Evolutionary conservation across 2,329 filamentous ascomycete species (phyloP), one percentile per base, ranked within the genome.

Genomic region (Byssochlamys sp.): DNA sequence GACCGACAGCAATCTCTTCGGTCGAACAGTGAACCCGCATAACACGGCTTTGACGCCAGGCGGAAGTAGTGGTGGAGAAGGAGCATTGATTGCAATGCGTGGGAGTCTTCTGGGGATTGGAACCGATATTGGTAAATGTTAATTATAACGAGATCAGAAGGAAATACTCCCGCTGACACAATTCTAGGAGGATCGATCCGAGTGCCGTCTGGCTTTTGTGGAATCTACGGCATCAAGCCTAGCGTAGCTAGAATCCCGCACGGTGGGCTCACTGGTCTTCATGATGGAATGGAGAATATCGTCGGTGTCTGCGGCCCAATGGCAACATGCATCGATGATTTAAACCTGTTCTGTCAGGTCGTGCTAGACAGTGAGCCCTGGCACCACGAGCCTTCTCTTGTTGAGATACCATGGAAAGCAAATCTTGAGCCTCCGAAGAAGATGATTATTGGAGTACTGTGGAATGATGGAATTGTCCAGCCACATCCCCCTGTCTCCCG

Each of bases 401-500:
- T 51, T 24, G 49, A 51, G 49, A 26, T 51, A 6, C 49, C 49
- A 26, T 51, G 49, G 49, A 59, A 56, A 26, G 25, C 24, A 28
- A 9, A 26, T 7, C 19, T 26, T n/a, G 49, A 51, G 7, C 5
- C 49, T 7, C 49, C 49, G 33, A 54, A 48, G 26, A 33, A 53
- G 26, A 14, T 56, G 7, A 7, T 35, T 14, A 52, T 50, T 5
- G 35, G 45, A 11, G 49, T 87, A 19, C 72, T 86, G 65, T 82
- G 78, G 77, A 72, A 83, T 65, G 85, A 87, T 65, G 80, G 78
- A 10, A 75, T 85, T 50, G 83, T 85, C 1, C 73, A 68, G 3
- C 84, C 85, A 0, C 85, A 86, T 45, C 84, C 85, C 3, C 85
- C 85, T 0, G 77, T 88, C 3, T 68, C 76, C 0, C 77, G 84